Conservation (phyloP, 345 rosid genomes). For the Cardamine occulta region DNA sequence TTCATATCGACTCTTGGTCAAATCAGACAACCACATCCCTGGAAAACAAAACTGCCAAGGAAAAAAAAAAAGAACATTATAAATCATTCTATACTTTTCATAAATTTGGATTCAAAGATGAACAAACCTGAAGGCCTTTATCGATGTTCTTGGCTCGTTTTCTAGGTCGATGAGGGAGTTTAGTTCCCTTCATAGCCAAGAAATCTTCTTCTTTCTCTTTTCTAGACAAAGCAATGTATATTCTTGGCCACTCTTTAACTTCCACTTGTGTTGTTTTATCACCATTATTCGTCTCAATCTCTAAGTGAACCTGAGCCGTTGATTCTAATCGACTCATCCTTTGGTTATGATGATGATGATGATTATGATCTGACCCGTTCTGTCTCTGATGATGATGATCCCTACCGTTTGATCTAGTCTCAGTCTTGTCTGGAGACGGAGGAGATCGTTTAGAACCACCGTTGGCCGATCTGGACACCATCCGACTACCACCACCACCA, state of each 20-base stretch:
- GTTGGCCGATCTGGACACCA: constrained; percentile 53
- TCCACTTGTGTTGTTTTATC: constrained; percentile 38
- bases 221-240: constrained; percentile 52
- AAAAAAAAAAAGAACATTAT: not conserved
- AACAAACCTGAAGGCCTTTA: constrained; percentile 56
- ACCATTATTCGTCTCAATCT: constrained; percentile 36
- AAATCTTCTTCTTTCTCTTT: constrained; percentile 73
- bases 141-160: constrained; percentile 65
- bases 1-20: constrained; percentile 62
- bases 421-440: constrained; percentile 52
- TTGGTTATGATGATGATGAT: constrained; percentile 22
- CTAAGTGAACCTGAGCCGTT: constrained; percentile 35
- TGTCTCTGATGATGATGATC: constrained; percentile 45
- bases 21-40: constrained; percentile 66
- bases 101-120: not conserved
- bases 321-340: constrained; percentile 39
- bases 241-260: constrained; percentile 58
- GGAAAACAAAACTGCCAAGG: constrained; percentile 67
- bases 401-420: constrained; percentile 43
- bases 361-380: constrained; percentile 41
- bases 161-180: constrained; percentile 65
- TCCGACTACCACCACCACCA: constrained; percentile 35
- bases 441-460: constrained; percentile 47
- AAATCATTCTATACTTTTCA: not conserved
- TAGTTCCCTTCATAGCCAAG: constrained; percentile 64